Conservation (phyloP, 441 rosid species). For the Hypseocharis bilobata region DNA sequence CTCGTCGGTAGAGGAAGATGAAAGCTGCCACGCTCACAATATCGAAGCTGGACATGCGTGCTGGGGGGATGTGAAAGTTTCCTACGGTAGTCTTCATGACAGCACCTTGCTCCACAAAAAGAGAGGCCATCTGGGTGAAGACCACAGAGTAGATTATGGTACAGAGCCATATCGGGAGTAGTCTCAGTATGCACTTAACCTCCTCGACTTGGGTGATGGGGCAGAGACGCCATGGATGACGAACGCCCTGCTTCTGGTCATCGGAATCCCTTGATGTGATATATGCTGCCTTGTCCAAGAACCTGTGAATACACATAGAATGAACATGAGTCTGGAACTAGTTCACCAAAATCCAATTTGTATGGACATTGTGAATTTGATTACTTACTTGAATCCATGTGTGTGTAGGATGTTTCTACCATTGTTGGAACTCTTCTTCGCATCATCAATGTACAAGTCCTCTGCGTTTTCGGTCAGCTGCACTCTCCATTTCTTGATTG, state of each 20-base stretch:
- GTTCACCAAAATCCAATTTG: too few relatives aligned
- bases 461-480: slow-evolving; percentile 31
- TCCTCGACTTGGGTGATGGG: slow-evolving; percentile 92
- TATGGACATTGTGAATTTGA: background rate
- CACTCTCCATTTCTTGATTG: slow-evolving; percentile 51
- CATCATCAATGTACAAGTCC: slow-evolving; percentile 30
- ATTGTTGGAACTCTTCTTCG: slow-evolving; percentile 26
- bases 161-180: slow-evolving; percentile 92
- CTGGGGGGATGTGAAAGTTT: slow-evolving; percentile 63
- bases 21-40: slow-evolving; percentile 75
- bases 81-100: slow-evolving; percentile 71
- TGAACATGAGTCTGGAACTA: background rate
- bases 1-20: slow-evolving; percentile 68
- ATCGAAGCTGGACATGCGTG: slow-evolving; percentile 95
- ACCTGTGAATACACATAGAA: slow-evolving; percentile 33
- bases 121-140: slow-evolving; percentile 96
- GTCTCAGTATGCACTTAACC: slow-evolving; percentile 82
- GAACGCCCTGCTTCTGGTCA: slow-evolving; percentile 46
- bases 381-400: slow-evolving; percentile 49
- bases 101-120: slow-evolving; percentile 96
- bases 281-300: slow-evolving; percentile 83
- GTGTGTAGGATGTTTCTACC: slow-evolving; percentile 53
- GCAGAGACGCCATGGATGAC: slow-evolving; percentile 66
- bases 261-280: slow-evolving; percentile 55
- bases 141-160: slow-evolving; percentile 88